Evolutionary conservation across 2,329 filamentous ascomycete genomes (phyloP), one percentile per base, ranked within the genome.

Genomic region (Fusarium tupiense): DNA sequence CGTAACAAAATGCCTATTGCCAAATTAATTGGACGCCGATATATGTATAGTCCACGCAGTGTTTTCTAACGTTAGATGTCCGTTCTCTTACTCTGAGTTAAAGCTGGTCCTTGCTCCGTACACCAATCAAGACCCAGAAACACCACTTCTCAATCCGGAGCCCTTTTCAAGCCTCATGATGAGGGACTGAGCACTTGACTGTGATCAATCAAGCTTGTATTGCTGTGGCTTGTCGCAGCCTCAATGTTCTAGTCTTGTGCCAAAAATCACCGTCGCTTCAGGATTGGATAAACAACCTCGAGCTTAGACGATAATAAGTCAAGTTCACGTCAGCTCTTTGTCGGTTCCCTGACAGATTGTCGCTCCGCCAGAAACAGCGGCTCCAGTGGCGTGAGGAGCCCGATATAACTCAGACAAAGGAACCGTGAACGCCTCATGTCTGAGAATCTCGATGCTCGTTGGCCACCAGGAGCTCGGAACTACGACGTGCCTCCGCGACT

Each of bases 371-470:
- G 58, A 69, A 62, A 60, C 57, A 52, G 62, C 52, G 62, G 50
- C 60, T 37, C 43, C 33, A 11, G 60, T 63, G 43, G 61, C 44
- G 37, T 41, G 44, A 52, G 58, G 66, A 56, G 65, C 50, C 47
- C 49, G 47, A 53, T 58, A 67, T 59, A 64, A 61, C 47, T 52
- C 61, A 61, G 53, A 72, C 41, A 62, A 63, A 69, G 43, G 43
- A 69, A 49, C 44, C 33, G 41, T 70, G 58, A 40, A 67, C 52
- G 65, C 69, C 65, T 73, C 60, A 70, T 70, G 69, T 75, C 69
- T 72, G 57, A 69, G 49, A 66, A 62, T 62, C 57, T 71, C 35
- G 60, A 73, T 59, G 68, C 64, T 71, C 53, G 64, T 62, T 75
- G 54, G 61, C 35, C 64, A 31, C 66, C 64, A 59, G 52, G 53